Base-by-base conservation (phyloP, 148 eudicot genomes). In the Nepenthes gracilis region DNA sequence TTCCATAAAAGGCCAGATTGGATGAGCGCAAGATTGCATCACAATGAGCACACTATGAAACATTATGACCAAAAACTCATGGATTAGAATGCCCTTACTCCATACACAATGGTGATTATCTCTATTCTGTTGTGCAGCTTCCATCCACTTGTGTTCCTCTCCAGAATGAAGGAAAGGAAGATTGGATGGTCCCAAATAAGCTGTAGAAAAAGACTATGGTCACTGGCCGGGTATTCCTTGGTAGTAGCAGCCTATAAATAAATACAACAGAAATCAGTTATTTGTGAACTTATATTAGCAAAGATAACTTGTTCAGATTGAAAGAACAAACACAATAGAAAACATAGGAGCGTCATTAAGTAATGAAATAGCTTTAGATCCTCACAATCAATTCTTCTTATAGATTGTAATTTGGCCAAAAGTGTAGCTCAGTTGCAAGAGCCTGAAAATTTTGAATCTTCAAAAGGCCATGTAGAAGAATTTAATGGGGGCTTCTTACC, bases 201-300 rank as follows among this genome's bases (percentile, higher is more conserved):
- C 80, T 68, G 68, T 73, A 78, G 65, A 83, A 80, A 66, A 83
- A 83, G 62, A 73, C 79, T 64, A 83, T 36, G 7, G 72, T 74
- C 35, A 75, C 14, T 63, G 43, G 71, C 81, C 15, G 82, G 77
- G 59, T 74, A 80, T 71, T 73, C 81, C 60, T 74, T 79, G 4
- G 77, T 67, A n/a, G 69, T 69, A 52, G 72, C 68, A 35, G 83
- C 68, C 86, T 57, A 2, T 34, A 33, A 15, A 12, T 10, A 35
- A 35, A 53, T 23, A 23, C 23, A 23, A 23, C 23, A 12, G 35
- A 4, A 36, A 57, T 54, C 5, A 13, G 15, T 32, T 5, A 54
- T 3, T 11, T 54, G 9, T n/a, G 33, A 13, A n/a, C 23, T 23
- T 23, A 14, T 5, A 52, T 52, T 11, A 52, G 55, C 55, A 52